Evolutionary conservation across 2,329 filamentous ascomycete species (phyloP).

Genomic region (Verticillium nonalfalfae): DNA sequence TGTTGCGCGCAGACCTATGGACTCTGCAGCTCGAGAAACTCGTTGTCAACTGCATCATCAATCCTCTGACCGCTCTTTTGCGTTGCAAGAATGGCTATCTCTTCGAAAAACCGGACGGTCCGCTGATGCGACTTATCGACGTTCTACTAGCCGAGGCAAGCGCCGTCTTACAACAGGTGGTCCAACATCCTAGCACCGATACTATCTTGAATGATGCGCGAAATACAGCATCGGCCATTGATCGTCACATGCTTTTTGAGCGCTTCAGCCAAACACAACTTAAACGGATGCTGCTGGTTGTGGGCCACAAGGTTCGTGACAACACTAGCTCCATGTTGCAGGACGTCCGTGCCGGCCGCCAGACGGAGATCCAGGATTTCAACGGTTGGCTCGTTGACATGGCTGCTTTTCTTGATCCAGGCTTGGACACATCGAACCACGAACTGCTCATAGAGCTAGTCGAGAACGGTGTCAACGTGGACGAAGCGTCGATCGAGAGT

Average conservation of each 20-base stretch:
- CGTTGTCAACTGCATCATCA: conserved; percentile 72
- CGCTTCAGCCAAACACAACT: conserved; percentile 38
- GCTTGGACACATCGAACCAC: conserved; percentile 29
- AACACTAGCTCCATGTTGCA: conserved; percentile 60
- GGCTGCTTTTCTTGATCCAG: conserved; percentile 28
- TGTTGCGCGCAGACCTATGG: conserved; percentile 40
- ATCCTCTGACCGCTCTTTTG: conserved; percentile 77
- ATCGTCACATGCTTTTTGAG: conserved; percentile 15
- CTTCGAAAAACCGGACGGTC: conserved; percentile 47
- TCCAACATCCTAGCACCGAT: conserved; percentile 47
- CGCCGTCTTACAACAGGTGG: conserved; percentile 62
- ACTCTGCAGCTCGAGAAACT: conserved; percentile 78
- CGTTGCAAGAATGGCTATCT: conserved; percentile 73
- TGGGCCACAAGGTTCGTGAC: conserved; percentile 39
- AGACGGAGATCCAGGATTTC: conserved; percentile 51
- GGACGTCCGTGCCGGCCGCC: conserved; percentile 43
- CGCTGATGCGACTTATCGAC: conserved; percentile 56
- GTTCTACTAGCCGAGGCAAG: conserved; percentile 69
- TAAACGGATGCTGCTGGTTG: conserved; percentile 35
- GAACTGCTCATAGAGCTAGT: conserved; percentile 36
- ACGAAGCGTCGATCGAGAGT: conserved; percentile 24
- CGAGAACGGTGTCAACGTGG: conserved; percentile 24
- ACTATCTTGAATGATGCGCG: conserved; percentile 25
- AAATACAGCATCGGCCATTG: not conserved
- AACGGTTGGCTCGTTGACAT: conserved; percentile 52